Evolutionary conservation across 345 rosid species (phyloP), one percentile per base, ranked within the genome.

Genomic region (Syzygium grande): DNA sequence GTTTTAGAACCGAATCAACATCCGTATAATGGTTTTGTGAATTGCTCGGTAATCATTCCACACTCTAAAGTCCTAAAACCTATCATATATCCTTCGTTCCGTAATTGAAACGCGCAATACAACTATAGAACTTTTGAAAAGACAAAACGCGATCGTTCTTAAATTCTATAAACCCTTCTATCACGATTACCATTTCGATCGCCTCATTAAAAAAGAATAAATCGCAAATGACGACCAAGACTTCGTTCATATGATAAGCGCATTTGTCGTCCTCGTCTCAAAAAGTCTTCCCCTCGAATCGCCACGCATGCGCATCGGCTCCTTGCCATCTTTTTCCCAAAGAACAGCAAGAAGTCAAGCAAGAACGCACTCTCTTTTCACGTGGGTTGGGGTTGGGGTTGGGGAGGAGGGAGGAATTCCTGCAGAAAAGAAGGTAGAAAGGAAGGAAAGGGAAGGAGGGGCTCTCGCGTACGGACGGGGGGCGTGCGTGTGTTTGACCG

Each of bases 1-100:
- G 0, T 1, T 23, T 9, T 0, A 56, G 25, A 23, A 23, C 25
- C n/a, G 0, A 56, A 56, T 56, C 6, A 11, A 56, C 0, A 0
- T 56, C 0, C 0, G 4, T 56, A 56, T 5, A 56, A 56, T 1
- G 0, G n/a, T n/a, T 56, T 1, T 56, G 25, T 56, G 61, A 9
- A 11, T 56, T 2, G 9, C 25, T 56, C 25, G 10, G 8, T 56
- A 56, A 56, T 56, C 13, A 27, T 56, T n/a, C 61, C 61, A 23
- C 23, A 56, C 25, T 11, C 2, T 9, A 9, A 56, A 56, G n/a
- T 12, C 63, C 63, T 5, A 9, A 56, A 56, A 56, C 0, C 0
- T 51, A 51, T 1, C 15, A 2, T 27, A 59, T 25, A 27, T 27
- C 30, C 3, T 59, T 25, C 14, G 27, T 59, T 59, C 30, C 15